Percentiles rank a stretch among this genome's conserved stretches.
These are phyloP conservation scores for Conringia planisiliqua DNA, from an alignment of 345 rosid species.

Conservation along the genomic window DNA sequence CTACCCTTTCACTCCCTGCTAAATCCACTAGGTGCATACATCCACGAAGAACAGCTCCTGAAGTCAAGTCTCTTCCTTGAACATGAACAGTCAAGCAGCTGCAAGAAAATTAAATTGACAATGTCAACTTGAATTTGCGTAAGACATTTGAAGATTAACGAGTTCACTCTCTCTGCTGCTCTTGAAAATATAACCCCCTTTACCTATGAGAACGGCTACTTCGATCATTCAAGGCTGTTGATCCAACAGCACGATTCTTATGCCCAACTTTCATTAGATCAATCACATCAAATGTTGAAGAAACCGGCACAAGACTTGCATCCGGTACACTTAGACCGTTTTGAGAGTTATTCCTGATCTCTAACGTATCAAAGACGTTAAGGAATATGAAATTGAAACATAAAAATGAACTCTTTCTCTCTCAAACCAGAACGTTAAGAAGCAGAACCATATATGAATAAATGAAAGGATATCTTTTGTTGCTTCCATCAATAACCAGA, in stretches of 20 bases:
- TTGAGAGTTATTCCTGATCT: constrained; percentile 87
- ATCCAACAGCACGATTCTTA: constrained; percentile 84
- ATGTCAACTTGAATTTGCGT: constrained; percentile 17
- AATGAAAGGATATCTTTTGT: constrained; percentile 93
- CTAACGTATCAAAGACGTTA: constrained; percentile 65
- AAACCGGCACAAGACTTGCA: constrained; percentile 76
- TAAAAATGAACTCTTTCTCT: not conserved
- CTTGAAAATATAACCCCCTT: constrained; percentile 4
- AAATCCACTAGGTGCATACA: constrained; percentile 98
- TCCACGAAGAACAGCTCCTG: constrained; percentile 74
- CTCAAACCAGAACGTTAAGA: not conserved
- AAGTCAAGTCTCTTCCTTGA: constrained; percentile 86
- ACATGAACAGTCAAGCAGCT: constrained; percentile 98
- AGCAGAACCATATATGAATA: constrained; percentile 16
- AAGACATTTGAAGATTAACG: not conserved
- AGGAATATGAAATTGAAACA: constrained; percentile 32
- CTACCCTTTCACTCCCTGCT: constrained; percentile 97
- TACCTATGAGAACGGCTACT: constrained; percentile 99
- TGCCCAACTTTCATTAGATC: constrained; percentile 92
- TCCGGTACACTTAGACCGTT: constrained; percentile 94
- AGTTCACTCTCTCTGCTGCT: not conserved
- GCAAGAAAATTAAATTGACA: constrained; percentile 22
- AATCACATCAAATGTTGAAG: constrained; percentile 82
- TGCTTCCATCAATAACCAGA: constrained; percentile 80
- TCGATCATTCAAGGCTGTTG: constrained; percentile 94